phyloP scores from a whole-genome alignment of 345 rosid species.

The Geranium brycei region DNA sequence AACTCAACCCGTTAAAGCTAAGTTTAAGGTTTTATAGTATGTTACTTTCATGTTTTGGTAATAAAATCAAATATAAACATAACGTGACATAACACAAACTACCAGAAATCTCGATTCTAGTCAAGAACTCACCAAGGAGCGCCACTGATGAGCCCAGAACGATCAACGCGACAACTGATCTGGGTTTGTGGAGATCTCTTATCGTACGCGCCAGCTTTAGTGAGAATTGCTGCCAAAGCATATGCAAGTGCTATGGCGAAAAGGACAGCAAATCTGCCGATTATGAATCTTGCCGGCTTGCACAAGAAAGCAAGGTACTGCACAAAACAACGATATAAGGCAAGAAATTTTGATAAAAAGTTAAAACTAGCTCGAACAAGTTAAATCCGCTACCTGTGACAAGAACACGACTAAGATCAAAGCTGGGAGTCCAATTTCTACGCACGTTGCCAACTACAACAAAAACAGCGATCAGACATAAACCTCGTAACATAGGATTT shows the following conservation, averaged over 20 bases:
- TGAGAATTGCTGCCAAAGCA: conserved; percentile 70
- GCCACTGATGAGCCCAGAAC: conserved; percentile 68
- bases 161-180: conserved; percentile 68
- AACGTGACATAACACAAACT: too few relatives aligned
- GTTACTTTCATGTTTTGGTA: too few relatives aligned
- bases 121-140: conserved; percentile 56
- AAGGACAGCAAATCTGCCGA: conserved; percentile 48
- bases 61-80: too few relatives aligned
- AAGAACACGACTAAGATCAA: conserved; percentile 45
- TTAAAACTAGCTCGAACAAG: not conserved
- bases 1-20: not conserved
- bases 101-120: not conserved
- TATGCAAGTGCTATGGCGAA: conserved; percentile 45
- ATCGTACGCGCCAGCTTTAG: conserved; percentile 69
- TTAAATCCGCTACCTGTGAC: conserved; percentile 46
- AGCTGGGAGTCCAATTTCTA: conserved; percentile 79
- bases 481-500: not conserved
- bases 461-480: not conserved
- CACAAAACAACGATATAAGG: conserved; percentile 5
- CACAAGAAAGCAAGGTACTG: conserved; percentile 57
- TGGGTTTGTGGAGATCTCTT: conserved; percentile 46
- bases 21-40: too few relatives aligned
- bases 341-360: not conserved
- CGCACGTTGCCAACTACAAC: conserved; percentile 26
- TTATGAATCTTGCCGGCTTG: conserved; percentile 27